These are phyloP conservation scores for Chernovozyma aurita DNA, from an alignment of 1,139 yeast genomes.

Conservation along the genomic window DNA sequence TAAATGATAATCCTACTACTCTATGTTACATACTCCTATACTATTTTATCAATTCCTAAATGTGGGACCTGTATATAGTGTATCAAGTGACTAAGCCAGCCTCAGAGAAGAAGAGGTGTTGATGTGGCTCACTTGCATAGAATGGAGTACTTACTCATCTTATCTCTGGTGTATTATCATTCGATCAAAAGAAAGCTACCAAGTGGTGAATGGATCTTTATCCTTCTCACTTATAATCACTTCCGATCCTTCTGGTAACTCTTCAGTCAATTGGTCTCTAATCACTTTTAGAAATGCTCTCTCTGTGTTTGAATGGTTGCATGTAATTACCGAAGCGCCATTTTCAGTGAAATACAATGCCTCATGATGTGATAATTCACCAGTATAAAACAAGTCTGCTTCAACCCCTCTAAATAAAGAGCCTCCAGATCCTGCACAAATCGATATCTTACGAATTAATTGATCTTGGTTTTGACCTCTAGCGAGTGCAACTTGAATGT, in stretches of 20 bases:
- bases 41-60: no score
- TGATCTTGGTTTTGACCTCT: conserved; percentile 25
- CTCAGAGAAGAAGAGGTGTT: no score
- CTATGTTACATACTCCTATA: no score
- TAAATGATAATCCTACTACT: no score
- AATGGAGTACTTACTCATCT: no score
- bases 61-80: no score
- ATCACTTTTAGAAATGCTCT: conserved; percentile 67
- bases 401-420: conserved; percentile 55
- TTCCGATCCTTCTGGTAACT: conserved; percentile 37
- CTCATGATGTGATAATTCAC: conserved; percentile 94
- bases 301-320: conserved; percentile 92
- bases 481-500: conserved; percentile 62
- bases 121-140: no score
- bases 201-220: conserved; percentile 49
- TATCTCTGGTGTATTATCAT: no score
- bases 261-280: conserved; percentile 43
- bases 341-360: conserved; percentile 64
- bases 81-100: no score
- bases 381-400: conserved; percentile 83
- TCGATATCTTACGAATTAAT: conserved; percentile 54
- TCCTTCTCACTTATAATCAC: conserved; percentile 50
- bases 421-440: conserved; percentile 96
- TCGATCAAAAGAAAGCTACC: no score
- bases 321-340: conserved; percentile 70